phyloP scores from a whole-genome alignment of 345 rosid genomes.

The Anacardium occidentale region DNA sequence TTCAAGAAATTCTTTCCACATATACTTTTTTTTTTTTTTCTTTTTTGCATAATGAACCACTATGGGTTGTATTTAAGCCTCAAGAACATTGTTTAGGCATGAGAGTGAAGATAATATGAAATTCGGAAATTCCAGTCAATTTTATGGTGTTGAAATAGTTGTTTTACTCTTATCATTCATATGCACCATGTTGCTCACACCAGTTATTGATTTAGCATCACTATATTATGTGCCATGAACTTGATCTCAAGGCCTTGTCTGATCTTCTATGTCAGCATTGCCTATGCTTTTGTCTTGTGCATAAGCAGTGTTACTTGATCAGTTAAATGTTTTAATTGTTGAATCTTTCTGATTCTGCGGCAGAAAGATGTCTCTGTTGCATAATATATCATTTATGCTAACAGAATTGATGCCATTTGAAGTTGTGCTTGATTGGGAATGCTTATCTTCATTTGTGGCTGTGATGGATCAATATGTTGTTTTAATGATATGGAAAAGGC shows the following conservation, averaged over 20 bases:
- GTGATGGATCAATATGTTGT: neutral
- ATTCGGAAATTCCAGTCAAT: neutral
- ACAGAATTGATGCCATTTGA: neutral
- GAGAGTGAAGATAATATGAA: neutral
- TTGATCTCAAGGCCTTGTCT: neutral
- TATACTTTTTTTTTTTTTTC: no score
- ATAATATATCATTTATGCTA: neutral
- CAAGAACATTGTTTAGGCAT: conserved; percentile 4
- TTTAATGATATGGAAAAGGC: no score
- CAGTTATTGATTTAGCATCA: neutral
- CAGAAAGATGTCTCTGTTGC: neutral
- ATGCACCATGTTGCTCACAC: neutral
- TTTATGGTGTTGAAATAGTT: neutral
- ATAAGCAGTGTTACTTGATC: neutral
- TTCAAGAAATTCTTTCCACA: neutral
- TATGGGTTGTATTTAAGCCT: conserved; percentile 1
- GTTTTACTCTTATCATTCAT: neutral
- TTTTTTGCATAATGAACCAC: conserved; percentile 8
- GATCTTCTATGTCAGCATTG: neutral
- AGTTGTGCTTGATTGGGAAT: neutral
- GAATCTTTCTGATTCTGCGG: neutral
- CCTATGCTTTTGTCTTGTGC: neutral
- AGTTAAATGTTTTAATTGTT: neutral
- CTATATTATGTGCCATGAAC: neutral
- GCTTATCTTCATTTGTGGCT: neutral